phyloP scores from a whole-genome alignment of 1,139 yeast genomes.

The Scheffersomyces parashehatae region DNA sequence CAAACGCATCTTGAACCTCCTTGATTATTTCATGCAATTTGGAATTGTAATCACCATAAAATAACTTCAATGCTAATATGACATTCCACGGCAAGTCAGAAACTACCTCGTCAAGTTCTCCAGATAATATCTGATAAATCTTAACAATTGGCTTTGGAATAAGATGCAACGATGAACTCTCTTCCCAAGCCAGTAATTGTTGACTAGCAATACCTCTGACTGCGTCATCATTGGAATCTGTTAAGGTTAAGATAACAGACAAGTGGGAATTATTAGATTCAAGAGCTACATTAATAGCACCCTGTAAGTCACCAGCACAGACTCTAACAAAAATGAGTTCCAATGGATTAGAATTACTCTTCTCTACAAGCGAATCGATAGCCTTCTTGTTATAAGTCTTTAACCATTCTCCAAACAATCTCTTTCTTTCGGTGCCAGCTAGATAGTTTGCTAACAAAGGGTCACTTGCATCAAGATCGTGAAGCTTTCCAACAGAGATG shows the following conservation, averaged over 20 bases:
- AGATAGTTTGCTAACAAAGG: constrained; percentile 22
- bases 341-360: constrained; percentile 30
- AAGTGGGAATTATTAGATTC: constrained; percentile 64
- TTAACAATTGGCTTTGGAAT: constrained; percentile 58
- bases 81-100: constrained; percentile 67
- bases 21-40: constrained; percentile 42
- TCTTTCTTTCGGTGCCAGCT: constrained; percentile 33
- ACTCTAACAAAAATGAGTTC: constrained; percentile 55
- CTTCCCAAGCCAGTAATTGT: constrained; percentile 70
- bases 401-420: constrained; percentile 45
- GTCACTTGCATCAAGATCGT: constrained; percentile 20
- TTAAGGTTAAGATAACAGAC: constrained; percentile 65
- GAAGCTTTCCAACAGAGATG: background rate
- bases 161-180: constrained; percentile 32
- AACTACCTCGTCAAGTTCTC: constrained; percentile 44
- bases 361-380: constrained; percentile 17
- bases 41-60: constrained; percentile 56
- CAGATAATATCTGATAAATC: constrained; percentile 66
- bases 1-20: constrained; percentile 20
- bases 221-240: constrained; percentile 66
- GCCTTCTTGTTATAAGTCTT: constrained; percentile 20
- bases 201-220: constrained; percentile 55
- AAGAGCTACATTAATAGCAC: constrained; percentile 64
- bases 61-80: constrained; percentile 56
- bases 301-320: constrained; percentile 55